Evolutionary conservation across 2,329 filamentous ascomycete species (phyloP).

Genomic region (Aspergillus aculeatus): DNA sequence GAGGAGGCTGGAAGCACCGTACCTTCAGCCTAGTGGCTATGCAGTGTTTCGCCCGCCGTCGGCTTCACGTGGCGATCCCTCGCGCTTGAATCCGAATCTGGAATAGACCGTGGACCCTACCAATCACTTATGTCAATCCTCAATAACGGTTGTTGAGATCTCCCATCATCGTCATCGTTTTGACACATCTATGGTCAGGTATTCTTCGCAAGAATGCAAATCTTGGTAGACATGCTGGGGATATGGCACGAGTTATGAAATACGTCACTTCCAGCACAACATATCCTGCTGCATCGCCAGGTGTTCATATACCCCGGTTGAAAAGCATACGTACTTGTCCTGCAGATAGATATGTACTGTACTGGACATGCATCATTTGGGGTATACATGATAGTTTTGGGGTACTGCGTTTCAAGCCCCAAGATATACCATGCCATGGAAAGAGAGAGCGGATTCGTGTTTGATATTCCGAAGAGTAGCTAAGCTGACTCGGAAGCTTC

Average conservation of each 20-base stretch:
- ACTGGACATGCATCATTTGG: no score
- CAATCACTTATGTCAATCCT: neutral
- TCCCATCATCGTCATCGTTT: neutral
- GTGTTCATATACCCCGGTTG: neutral
- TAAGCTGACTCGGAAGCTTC: no score
- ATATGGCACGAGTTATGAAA: no score
- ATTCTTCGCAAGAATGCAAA: neutral
- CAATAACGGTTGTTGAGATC: neutral
- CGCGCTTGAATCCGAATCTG: neutral
- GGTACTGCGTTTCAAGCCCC: no score
- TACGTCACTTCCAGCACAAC: neutral
- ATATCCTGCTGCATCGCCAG: neutral
- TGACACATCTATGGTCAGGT: neutral
- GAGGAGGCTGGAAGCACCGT: neutral
- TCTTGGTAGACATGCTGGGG: neutral
- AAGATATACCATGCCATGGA: neutral
- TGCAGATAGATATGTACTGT: neutral
- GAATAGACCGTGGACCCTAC: neutral
- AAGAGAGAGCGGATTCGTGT: no score
- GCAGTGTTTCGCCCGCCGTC: constrained; percentile 1
- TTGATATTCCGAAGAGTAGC: no score
- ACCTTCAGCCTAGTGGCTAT: constrained; percentile 1
- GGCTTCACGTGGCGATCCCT: constrained; percentile 6
- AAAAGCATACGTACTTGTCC: neutral
- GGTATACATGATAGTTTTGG: no score